A percentile compares a stretch with the other conserved stretches of the same genome.
phyloP scores from a whole-genome alignment of 768 basidiomycete genomes.

The Xerocomus brunneocitrinus region DNA sequence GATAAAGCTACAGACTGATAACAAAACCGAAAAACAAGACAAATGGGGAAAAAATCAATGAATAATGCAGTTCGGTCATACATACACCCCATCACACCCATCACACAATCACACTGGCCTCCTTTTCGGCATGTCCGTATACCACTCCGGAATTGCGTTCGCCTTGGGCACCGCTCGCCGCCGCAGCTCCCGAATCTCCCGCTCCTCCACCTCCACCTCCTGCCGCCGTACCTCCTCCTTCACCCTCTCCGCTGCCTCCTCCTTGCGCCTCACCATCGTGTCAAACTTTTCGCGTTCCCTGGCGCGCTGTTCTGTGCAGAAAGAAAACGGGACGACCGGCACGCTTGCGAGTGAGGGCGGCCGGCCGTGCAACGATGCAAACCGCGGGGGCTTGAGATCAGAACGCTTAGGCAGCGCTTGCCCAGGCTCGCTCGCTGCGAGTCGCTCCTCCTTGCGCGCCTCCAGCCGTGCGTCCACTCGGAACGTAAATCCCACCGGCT shows the following conservation, averaged over 20 bases:
- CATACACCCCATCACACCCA: conserved; percentile 4
- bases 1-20: conserved; percentile 13
- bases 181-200: conserved; percentile 57
- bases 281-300: conserved; percentile 65
- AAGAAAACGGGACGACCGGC: conserved; percentile 32
- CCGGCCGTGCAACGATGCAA: conserved; percentile 44
- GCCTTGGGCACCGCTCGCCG: conserved; percentile 63
- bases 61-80: background rate
- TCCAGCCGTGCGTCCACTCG: conserved; percentile 46
- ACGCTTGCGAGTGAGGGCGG: conserved; percentile 28
- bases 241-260: conserved; percentile 45
- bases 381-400: conserved; percentile 12
- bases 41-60: conserved; percentile 4
- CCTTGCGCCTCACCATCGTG: conserved; percentile 49
- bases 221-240: conserved; percentile 45
- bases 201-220: conserved; percentile 53
- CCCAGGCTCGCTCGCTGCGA: conserved; percentile 25
- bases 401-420: conserved; percentile 43
- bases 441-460: conserved; percentile 40
- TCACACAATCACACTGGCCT: conserved; percentile 23
- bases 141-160: conserved; percentile 74
- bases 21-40: background rate
- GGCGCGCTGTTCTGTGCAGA: conserved; percentile 54
- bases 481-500: conserved; percentile 51
- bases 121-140: conserved; percentile 63